These are phyloP conservation scores for Trypanosoma conorhini DNA, from an alignment of 208 protist genomes.

Conservation along the genomic window DNA sequence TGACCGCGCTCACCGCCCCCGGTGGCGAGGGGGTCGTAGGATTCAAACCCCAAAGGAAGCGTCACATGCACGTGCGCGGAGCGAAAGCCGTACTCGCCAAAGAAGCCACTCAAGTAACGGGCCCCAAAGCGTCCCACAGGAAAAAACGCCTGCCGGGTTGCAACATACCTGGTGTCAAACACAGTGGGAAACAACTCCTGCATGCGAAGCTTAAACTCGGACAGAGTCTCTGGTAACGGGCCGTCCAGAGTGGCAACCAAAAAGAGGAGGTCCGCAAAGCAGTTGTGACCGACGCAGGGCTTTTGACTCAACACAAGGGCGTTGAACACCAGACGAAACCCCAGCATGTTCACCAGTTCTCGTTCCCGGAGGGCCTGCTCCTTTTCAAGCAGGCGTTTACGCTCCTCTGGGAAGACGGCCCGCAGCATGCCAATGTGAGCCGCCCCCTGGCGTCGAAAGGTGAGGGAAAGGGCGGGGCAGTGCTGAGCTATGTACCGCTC, in stretches of 20 bases:
- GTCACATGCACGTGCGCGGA: slow-evolving; percentile 42
- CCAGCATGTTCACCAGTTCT: slow-evolving; percentile 49
- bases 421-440: slow-evolving; percentile 36
- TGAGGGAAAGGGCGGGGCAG: slow-evolving; percentile 36
- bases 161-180: slow-evolving; percentile 69
- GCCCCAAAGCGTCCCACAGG: slow-evolving; percentile 37
- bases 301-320: slow-evolving; percentile 60
- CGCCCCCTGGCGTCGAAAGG: slow-evolving; percentile 40
- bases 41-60: slow-evolving; percentile 63
- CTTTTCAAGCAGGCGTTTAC: slow-evolving; percentile 20
- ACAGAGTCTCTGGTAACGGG: slow-evolving; percentile 42
- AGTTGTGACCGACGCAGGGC: slow-evolving; percentile 82
- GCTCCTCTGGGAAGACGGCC: slow-evolving; percentile 41
- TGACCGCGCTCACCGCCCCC: slow-evolving; percentile 12
- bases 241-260: slow-evolving; percentile 48
- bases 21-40: slow-evolving; percentile 54
- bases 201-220: slow-evolving; percentile 47
- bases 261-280: slow-evolving; percentile 78
- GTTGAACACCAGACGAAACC: slow-evolving; percentile 67
- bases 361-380: slow-evolving; percentile 28
- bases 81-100: slow-evolving; percentile 49
- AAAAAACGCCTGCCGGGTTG: slow-evolving; percentile 40
- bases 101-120: slow-evolving; percentile 47
- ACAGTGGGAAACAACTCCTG: slow-evolving; percentile 56
- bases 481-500: slow-evolving; percentile 23